A percentile compares a stretch with the other conserved stretches of the same genome.
phyloP scores from a whole-genome alignment of 2,329 filamentous ascomycete genomes.

The Talaromyces sp. region DNA sequence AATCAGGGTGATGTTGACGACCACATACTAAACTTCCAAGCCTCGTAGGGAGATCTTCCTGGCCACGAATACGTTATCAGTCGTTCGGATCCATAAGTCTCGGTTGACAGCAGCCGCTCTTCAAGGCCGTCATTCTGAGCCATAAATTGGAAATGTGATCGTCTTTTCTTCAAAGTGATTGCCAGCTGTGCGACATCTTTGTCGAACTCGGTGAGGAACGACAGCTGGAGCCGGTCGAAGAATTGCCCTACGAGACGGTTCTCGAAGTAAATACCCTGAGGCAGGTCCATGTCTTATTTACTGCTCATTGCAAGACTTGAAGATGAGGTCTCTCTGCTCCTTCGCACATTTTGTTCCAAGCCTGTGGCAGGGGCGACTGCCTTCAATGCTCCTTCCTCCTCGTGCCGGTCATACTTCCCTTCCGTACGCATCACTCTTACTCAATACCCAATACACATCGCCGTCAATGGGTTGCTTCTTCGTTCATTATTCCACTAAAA shows the following conservation, averaged over 20 bases:
- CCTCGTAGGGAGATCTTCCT: conserved; percentile 53
- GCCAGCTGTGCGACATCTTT: conserved; percentile 21
- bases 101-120: conserved; percentile 16
- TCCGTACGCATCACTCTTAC: neutral
- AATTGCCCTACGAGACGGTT: neutral
- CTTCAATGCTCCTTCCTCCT: neutral
- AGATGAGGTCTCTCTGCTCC: neutral
- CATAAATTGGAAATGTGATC: conserved; percentile 28
- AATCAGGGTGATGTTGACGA: neutral
- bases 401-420: too few species aligned
- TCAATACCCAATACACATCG: too few species aligned
- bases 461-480: neutral
- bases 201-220: conserved; percentile 15
- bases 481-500: too few species aligned
- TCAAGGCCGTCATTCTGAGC: conserved; percentile 30
- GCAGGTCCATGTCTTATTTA: neutral
- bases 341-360: neutral
- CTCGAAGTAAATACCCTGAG: neutral
- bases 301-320: neutral
- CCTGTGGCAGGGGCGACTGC: neutral
- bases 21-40: conserved; percentile 49
- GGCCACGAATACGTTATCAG: conserved; percentile 51
- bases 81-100: conserved; percentile 15
- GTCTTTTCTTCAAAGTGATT: conserved; percentile 28
- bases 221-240: conserved; percentile 12